A percentile compares a stretch with the other conserved stretches of the same genome.
Evolutionary conservation across 345 rosid genomes (phyloP).

Genomic region (Syzygium aromaticum): DNA sequence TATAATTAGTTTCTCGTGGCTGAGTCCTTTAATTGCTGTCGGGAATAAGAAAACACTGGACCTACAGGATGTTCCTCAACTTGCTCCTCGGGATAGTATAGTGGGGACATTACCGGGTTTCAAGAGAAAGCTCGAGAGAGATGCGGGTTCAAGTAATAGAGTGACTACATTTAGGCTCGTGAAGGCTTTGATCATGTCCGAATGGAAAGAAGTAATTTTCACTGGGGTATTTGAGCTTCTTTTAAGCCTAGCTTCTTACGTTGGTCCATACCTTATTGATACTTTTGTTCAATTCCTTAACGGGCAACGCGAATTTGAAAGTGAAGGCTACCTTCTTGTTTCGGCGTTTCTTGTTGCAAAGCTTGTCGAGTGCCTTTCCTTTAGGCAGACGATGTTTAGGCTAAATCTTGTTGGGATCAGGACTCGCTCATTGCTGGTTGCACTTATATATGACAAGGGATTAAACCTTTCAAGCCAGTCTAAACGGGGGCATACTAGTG

Average conservation of each 20-base stretch:
- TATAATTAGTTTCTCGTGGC: conserved; percentile 53
- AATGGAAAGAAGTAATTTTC: conserved; percentile 35
- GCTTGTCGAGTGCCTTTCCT: conserved; percentile 47
- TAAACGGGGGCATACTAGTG: conserved; percentile 49
- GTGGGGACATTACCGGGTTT: conserved; percentile 24
- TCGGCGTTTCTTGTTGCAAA: conserved; percentile 44
- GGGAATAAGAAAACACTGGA: conserved; percentile 54
- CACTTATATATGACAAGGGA: conserved; percentile 55
- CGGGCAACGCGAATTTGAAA: conserved; percentile 31
- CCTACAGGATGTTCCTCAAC: conserved; percentile 62
- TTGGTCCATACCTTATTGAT: conserved; percentile 59
- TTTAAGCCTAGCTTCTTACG: conserved; percentile 39
- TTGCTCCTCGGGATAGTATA: conserved; percentile 38
- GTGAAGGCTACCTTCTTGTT: conserved; percentile 52
- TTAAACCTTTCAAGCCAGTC: conserved; percentile 47
- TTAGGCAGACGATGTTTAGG: conserved; percentile 54
- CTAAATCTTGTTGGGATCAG: conserved; percentile 42
- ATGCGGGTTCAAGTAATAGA: conserved; percentile 11
- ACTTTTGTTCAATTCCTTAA: conserved; percentile 48
- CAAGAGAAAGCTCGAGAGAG: conserved; percentile 32
- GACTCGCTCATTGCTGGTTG: conserved; percentile 35
- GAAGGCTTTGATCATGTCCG: conserved; percentile 32
- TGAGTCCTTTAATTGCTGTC: conserved; percentile 42
- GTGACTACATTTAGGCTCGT: conserved; percentile 40
- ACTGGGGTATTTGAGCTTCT: conserved; percentile 26